Evolutionary conservation across 2,329 filamentous ascomycete genomes (phyloP).

Genomic region (Pyrenophora teres): DNA sequence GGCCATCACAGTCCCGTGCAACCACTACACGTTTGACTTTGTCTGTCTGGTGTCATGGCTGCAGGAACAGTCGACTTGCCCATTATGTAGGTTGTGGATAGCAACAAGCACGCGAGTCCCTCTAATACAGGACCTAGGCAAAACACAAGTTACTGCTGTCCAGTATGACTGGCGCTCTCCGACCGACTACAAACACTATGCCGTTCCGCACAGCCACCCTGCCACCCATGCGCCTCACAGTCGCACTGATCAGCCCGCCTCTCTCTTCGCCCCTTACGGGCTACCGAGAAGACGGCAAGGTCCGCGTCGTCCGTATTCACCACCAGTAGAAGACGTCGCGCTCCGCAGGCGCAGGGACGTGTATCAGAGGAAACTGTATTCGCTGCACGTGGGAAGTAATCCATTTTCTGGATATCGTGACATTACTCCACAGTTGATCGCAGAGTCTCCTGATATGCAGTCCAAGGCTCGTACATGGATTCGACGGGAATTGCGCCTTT

Average conservation of each 20-base stretch:
- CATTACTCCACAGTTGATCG: constrained; percentile 70
- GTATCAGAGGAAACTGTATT: constrained; percentile 74
- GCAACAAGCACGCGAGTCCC: neutral
- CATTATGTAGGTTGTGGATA: constrained; percentile 69
- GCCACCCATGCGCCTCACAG: constrained; percentile 1
- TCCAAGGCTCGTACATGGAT: constrained; percentile 81
- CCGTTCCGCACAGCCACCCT: constrained; percentile 49
- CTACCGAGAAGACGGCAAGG: constrained; percentile 23
- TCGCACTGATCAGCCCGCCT: constrained; percentile 2
- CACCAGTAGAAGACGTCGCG: constrained; percentile 46
- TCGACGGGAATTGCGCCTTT: constrained; percentile 81
- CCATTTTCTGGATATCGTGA: constrained; percentile 75
- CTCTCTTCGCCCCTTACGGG: constrained; percentile 21
- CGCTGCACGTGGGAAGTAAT: constrained; percentile 82
- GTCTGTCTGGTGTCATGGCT: constrained; percentile 84
- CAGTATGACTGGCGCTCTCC: constrained; percentile 65
- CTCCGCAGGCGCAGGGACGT: constrained; percentile 69
- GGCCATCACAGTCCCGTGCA: constrained; percentile 75
- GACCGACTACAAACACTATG: constrained; percentile 63
- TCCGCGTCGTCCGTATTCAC: constrained; percentile 26
- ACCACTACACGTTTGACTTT: constrained; percentile 82
- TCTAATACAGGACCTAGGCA: constrained; percentile 46
- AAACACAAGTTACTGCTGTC: constrained; percentile 61
- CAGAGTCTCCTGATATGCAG: constrained; percentile 67
- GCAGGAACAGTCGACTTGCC: constrained; percentile 71